Base-by-base conservation (phyloP, 352 stramenopile genomes). In the Albugo candida region DNA sequence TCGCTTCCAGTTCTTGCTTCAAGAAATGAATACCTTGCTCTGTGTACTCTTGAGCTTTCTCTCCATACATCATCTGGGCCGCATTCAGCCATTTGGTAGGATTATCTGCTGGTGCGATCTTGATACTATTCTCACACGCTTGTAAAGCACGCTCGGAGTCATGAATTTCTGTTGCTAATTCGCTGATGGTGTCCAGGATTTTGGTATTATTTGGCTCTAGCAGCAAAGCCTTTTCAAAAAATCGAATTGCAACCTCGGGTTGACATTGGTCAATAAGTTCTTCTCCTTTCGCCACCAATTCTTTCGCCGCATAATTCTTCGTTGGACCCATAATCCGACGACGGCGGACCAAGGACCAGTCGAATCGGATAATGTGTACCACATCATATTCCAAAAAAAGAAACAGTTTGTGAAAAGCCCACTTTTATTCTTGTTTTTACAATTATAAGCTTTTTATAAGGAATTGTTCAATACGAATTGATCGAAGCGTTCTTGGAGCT, bases 81-180 rank as follows among this genome's bases (percentile, higher is more conserved):
- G 83, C 55, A 57, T 93, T 92, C 47, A 93, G 74, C 55, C 74
- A 93, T 52, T 91, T 89, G 66, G 59, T 58, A 11, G 78, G 74
- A 53, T 86, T 88, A 49, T 78, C 60, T 19, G 66, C 53, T 11
- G 80, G 80, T 18, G 71, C 74, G 17, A 87, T 18, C 27, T 63
- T 50, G 45, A 82, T 67, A 49, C 70, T 85, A 52, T 81, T 58
- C 51, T 78, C 57, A 60, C 91, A 91, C 16, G 65, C 76, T 19
- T 67, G 53, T 45, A 76, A 49, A 36, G 80, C 80, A 35, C 75
- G 74, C 56, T 85, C 73, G 0, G 75, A 70, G 54, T 87, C 68
- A 61, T 81, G 70, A 47, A 91, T 62, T 52, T 93, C 80, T 44
- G 74, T 88, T 51, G 62, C 67, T 18, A 89, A 66, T 60, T 91